A percentile compares a stretch with the other conserved stretches of the same genome.
Evolutionary conservation across 1,139 yeast genomes (phyloP).

Genomic region (Groenewaldozyma sp.): DNA sequence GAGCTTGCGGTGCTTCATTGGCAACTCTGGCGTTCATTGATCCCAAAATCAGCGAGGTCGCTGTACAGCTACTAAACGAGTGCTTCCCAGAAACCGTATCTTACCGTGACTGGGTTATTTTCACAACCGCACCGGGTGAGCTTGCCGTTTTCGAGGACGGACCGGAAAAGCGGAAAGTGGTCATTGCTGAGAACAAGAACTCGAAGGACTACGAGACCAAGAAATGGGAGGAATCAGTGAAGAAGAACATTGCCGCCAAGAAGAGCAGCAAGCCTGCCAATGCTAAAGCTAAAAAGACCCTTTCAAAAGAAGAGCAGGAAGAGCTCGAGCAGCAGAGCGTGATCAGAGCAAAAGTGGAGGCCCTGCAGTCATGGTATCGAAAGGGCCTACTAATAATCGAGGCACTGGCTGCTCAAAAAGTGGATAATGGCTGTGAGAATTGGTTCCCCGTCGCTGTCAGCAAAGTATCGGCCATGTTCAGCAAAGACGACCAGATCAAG

Average conservation of each 20-base stretch:
- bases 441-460: slow-evolving; percentile 69
- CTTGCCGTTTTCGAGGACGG: slow-evolving; percentile 56
- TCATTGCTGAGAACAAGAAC: slow-evolving; percentile 43
- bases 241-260: slow-evolving; percentile 62
- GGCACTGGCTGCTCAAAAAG: slow-evolving; percentile 41
- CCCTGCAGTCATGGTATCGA: slow-evolving; percentile 32
- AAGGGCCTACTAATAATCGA: slow-evolving; percentile 47
- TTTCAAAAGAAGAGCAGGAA: slow-evolving; percentile 71
- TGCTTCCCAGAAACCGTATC: slow-evolving; percentile 26
- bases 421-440: slow-evolving; percentile 55
- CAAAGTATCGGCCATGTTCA: slow-evolving; percentile 30
- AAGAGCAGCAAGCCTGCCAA: slow-evolving; percentile 22
- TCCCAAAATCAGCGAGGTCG: slow-evolving; percentile 51
- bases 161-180: slow-evolving; percentile 8
- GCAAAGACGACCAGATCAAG: slow-evolving; percentile 1
- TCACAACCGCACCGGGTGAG: slow-evolving; percentile 61
- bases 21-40: slow-evolving; percentile 64
- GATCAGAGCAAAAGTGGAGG: slow-evolving; percentile 42
- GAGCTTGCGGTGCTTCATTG: slow-evolving; percentile 27
- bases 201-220: slow-evolving; percentile 74
- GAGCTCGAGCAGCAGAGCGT: slow-evolving; percentile 53
- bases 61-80: slow-evolving; percentile 27
- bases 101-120: slow-evolving; percentile 46
- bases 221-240: slow-evolving; percentile 83
- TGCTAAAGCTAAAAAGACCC: slow-evolving; percentile 36